These are phyloP conservation scores for Leptographium lundbergii DNA, from an alignment of 2,329 filamentous ascomycete species.

Conservation along the genomic window DNA sequence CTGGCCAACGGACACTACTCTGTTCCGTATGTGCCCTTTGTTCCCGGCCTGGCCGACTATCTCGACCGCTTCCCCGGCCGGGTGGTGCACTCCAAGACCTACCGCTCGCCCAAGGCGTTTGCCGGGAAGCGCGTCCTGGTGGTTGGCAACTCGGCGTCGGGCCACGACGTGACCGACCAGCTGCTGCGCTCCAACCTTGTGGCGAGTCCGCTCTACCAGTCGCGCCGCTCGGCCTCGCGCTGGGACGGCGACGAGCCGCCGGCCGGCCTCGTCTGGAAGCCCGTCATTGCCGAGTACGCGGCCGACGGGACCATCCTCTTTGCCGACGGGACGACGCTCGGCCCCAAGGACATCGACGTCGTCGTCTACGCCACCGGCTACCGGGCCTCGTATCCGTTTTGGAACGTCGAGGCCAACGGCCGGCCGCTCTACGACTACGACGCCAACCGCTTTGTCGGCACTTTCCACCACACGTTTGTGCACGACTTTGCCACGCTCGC, in stretches of 20 bases:
- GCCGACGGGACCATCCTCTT: slow-evolving; percentile 28
- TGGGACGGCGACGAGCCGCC: slow-evolving; percentile 43
- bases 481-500: slow-evolving; percentile 33
- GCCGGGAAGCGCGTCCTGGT: slow-evolving; percentile 62
- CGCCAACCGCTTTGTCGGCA: slow-evolving; percentile 27
- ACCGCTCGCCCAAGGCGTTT: slow-evolving; percentile 53
- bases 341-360: slow-evolving; percentile 47
- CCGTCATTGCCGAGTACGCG: slow-evolving; percentile 36
- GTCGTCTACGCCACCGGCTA: slow-evolving; percentile 86
- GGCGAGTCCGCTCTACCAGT: slow-evolving; percentile 43
- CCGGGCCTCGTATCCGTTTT: slow-evolving; percentile 72
- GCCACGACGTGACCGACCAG: slow-evolving; percentile 69
- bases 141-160: slow-evolving; percentile 75
- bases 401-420: slow-evolving; percentile 33
- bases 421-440: slow-evolving; percentile 37
- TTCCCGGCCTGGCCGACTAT: slow-evolving; percentile 35
- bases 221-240: slow-evolving; percentile 35
- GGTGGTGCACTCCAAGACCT: slow-evolving; percentile 65
- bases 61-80: slow-evolving; percentile 33
- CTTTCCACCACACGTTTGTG: slow-evolving; percentile 40
- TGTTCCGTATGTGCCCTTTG: slow-evolving; percentile 38
- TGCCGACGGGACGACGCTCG: slow-evolving; percentile 46
- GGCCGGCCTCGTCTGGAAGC: slow-evolving; percentile 47
- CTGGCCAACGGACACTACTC: slow-evolving; percentile 49
- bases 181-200: slow-evolving; percentile 33